Evolutionary conservation across 306 rosid species (phyloP).

Genomic region (Prunus kanzakura): DNA sequence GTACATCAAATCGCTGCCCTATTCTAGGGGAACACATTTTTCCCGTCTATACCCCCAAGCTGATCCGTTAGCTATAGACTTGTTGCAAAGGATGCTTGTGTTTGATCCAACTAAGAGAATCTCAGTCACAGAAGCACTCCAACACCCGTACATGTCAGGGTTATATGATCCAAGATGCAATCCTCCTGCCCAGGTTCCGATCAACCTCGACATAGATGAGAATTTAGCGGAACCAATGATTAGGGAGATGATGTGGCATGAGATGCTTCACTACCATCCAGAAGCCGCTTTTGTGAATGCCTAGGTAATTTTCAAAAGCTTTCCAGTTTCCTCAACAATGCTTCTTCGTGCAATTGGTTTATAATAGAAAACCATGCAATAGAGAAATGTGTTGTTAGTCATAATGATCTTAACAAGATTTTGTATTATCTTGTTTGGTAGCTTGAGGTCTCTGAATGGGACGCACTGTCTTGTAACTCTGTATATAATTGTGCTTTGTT

Average conservation of each 20-base stretch:
- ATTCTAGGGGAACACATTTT: conserved; percentile 52
- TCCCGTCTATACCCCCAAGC: conserved; percentile 65
- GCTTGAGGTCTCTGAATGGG: conserved; percentile 16
- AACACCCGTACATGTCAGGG: conserved; percentile 73
- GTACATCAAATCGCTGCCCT: conserved; percentile 57
- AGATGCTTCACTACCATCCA: conserved; percentile 78
- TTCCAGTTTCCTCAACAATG: conserved; percentile 4
- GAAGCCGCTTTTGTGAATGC: conserved; percentile 41
- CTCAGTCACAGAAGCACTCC: conserved; percentile 68
- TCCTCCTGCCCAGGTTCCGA: conserved; percentile 55
- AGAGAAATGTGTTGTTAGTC: conserved; percentile 24
- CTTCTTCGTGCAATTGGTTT: conserved; percentile 10
- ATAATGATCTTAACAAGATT: conserved; percentile 28
- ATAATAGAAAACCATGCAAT: conserved; percentile 8
- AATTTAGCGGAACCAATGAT: conserved; percentile 46
- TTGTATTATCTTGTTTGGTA: conserved; percentile 12
- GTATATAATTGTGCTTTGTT: conserved; percentile 38
- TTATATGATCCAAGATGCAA: conserved; percentile 56
- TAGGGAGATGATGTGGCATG: conserved; percentile 85
- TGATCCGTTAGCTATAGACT: conserved; percentile 75
- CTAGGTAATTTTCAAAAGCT: conserved; percentile 19
- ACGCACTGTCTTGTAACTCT: conserved; percentile 31
- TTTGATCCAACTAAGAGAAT: conserved; percentile 86
- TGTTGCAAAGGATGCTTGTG: conserved; percentile 75
- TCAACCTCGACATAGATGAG: conserved; percentile 70